Conservation (phyloP, 2,329 filamentous ascomycete species). For the Capronia epimyces region DNA sequence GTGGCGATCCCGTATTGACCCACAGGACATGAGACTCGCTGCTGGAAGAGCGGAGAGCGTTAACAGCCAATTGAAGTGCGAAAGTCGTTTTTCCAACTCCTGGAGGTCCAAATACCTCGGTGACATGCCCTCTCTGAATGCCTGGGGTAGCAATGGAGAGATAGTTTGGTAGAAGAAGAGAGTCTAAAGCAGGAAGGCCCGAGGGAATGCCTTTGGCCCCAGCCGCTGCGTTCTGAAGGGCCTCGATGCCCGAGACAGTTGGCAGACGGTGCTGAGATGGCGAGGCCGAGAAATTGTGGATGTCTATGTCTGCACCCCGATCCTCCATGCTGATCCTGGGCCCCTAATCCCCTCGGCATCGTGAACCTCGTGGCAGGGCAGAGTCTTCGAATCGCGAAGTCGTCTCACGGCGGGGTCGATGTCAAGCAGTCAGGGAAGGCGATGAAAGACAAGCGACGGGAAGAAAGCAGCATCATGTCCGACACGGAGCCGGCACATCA, state of each 20-base stretch:
- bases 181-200: slow-evolving; percentile 51
- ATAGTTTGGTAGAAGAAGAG: slow-evolving; percentile 35
- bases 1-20: slow-evolving; percentile 56
- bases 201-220: slow-evolving; percentile 47
- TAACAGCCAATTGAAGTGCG: slow-evolving; percentile 64
- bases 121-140: slow-evolving; percentile 63
- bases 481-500: too few species aligned
- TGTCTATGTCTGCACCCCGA: slow-evolving; percentile 49
- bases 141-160: slow-evolving; percentile 17
- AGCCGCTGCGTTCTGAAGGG: slow-evolving; percentile 42
- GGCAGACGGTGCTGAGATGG: slow-evolving; percentile 57
- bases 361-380: neutral
- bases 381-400: neutral
- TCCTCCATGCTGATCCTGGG: slow-evolving; percentile 49
- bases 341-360: slow-evolving; percentile 5
- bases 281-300: slow-evolving; percentile 51
- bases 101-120: slow-evolving; percentile 82
- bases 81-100: slow-evolving; percentile 80
- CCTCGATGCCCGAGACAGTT: slow-evolving; percentile 69
- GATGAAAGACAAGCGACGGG: neutral
- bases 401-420: neutral
- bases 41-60: slow-evolving; percentile 55
- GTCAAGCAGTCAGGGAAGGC: neutral
- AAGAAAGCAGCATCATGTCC: neutral
- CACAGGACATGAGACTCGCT: slow-evolving; percentile 58